A percentile compares a stretch with the other conserved stretches of the same genome.
Conservation (phyloP, 805 yeast genomes). For the Suhomyces xylopsoci region DNA sequence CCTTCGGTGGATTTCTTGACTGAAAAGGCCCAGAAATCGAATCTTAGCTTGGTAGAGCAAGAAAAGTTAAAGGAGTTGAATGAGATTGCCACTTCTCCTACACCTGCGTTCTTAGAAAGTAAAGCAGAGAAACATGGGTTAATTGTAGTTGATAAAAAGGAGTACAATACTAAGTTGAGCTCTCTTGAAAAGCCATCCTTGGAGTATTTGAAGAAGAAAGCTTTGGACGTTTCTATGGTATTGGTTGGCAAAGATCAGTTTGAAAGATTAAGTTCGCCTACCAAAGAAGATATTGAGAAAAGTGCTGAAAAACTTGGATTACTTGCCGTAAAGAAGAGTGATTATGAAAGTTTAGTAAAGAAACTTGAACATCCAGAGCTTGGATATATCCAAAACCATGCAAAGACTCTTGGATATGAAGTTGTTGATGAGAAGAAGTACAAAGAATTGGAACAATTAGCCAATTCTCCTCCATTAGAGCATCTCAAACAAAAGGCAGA, state of each 20-base stretch:
- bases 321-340: slow-evolving; percentile 1
- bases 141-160: slow-evolving; percentile 7
- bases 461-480: slow-evolving; percentile 11
- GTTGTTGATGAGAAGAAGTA: neutral
- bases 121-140: slow-evolving; percentile 24
- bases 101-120: slow-evolving; percentile 27
- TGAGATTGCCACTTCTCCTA: slow-evolving; percentile 13
- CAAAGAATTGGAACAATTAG: neutral
- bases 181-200: slow-evolving; percentile 19
- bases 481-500: slow-evolving; percentile 10
- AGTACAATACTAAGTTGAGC: slow-evolving; percentile 9
- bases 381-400: slow-evolving; percentile 14
- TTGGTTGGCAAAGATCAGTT: slow-evolving; percentile 9
- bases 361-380: slow-evolving; percentile 15
- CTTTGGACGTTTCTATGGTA: slow-evolving; percentile 12
- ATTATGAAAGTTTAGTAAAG: slow-evolving; percentile 4
- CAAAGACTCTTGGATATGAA: slow-evolving; percentile 9
- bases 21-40: slow-evolving; percentile 6
- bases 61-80: slow-evolving; percentile 15
- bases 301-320: slow-evolving; percentile 10
- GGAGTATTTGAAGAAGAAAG: slow-evolving; percentile 9
- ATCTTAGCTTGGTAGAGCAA: slow-evolving; percentile 8
- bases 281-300: slow-evolving; percentile 17
- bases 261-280: slow-evolving; percentile 18
- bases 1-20: slow-evolving; percentile 23